Evolutionary conservation across 768 basidiomycete genomes (phyloP).

Genomic region (Cubamyces lactineus): DNA sequence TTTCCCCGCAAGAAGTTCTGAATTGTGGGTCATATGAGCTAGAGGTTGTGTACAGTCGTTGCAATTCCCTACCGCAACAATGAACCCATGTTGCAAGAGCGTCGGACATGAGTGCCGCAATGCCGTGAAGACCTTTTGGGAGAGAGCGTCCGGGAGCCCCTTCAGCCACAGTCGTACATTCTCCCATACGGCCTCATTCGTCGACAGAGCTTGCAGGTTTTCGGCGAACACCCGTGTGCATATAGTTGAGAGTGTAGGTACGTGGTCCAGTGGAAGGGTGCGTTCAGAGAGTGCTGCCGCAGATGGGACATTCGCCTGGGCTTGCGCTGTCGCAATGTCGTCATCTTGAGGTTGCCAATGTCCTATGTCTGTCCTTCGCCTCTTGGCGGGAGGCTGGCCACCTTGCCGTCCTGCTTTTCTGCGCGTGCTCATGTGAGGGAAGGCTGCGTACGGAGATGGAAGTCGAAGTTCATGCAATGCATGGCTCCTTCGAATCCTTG

Average conservation of each 20-base stretch:
- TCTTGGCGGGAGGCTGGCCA: constrained; percentile 29
- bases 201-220: constrained; percentile 45
- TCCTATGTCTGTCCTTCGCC: constrained; percentile 25
- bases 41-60: not conserved
- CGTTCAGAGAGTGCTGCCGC: constrained; percentile 57
- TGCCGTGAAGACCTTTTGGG: constrained; percentile 54
- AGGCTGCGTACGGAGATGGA: no score
- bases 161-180: constrained; percentile 45
- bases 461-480: no score
- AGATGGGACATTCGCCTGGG: constrained; percentile 46
- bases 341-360: constrained; percentile 34
- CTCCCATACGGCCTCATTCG: constrained; percentile 44
- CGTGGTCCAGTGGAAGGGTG: constrained; percentile 33
- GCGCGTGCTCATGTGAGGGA: constrained; percentile 1
- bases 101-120: constrained; percentile 53
- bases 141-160: constrained; percentile 53
- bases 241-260: constrained; percentile 51
- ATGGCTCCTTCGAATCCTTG: no score
- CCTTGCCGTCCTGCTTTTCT: not conserved
- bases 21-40: not conserved
- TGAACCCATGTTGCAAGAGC: constrained; percentile 55
- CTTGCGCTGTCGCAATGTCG: constrained; percentile 39
- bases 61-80: constrained; percentile 49
- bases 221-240: constrained; percentile 57
- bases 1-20: constrained; percentile 65